Evolutionary conservation across 176 grass and related monocot species (phyloP), one percentile per base, ranked within the genome.

Genomic region (Phoenix dactylifera): DNA sequence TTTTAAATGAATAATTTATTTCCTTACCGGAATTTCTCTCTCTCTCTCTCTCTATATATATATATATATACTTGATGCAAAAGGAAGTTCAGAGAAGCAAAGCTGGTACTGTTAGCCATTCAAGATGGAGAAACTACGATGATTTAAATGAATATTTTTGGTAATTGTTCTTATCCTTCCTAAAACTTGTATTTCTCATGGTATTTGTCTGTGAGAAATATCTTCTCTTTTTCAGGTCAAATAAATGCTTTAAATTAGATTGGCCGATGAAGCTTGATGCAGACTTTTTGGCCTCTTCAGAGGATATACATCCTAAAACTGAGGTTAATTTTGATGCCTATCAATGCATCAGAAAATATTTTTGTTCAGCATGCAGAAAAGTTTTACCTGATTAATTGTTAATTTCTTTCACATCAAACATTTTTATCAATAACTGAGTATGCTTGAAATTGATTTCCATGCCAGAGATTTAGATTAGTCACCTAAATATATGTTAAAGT

Each of bases 71-170:
- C 20, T 77, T 20, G 50, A 74, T 80, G 30, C 54, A 52, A 79
- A 80, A 97, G 93, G 93, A 97, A 88, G 73, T 83, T 75, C 50
- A 6, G 61, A 78, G 57, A 65, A 74, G 73, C 55, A 92, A 85
- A 80, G 4, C 2, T 35, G 79, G 84, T 86, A 90, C 78, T 19
- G 63, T 30, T 29, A 97, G 93, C 70, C 93, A 97, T 81, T 97
- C 93, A 60, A 76, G 57, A 63, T 97, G 93, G 93, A 88, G 93
- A 85, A 97, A 97, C 58, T 97, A 97, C 71, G 93, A 97, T 58
- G 93, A 97, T 65, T 71, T 97, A 65, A 97, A 97, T 49, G 93
- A 97, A 72, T 97, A 76, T 58, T 97, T 97, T 67, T 97, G 87
- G 93, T 97, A 80, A 71, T 55, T 67, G 23, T 62, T 14, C 51